Conservation (phyloP, 805 yeast species). For the Debaryomyces maramus region DNA sequence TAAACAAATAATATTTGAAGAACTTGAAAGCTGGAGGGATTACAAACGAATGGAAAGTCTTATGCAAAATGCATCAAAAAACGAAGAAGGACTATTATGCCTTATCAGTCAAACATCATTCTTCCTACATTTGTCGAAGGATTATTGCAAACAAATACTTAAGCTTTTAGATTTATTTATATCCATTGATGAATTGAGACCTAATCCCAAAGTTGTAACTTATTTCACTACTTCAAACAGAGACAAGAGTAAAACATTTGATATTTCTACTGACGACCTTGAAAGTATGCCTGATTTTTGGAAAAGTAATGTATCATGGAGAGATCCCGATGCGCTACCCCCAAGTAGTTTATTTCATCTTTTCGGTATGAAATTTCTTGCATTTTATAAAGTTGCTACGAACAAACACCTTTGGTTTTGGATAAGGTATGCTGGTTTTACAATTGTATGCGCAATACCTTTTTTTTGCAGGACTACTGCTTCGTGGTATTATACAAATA, state of each 20-base stretch:
- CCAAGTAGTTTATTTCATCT: constrained; percentile 23
- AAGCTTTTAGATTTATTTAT: constrained; percentile 20
- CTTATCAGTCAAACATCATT: constrained; percentile 26
- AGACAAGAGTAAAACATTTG: constrained; percentile 6
- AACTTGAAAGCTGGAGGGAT: constrained; percentile 11
- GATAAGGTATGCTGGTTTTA: constrained; percentile 24
- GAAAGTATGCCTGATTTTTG: constrained; percentile 5
- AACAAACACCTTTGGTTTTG: constrained; percentile 28
- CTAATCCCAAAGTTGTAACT: constrained; percentile 18
- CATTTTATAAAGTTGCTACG: constrained; percentile 17
- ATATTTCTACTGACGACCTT: constrained; percentile 2
- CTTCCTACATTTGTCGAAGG: constrained; percentile 19
- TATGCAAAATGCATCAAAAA: constrained; percentile 9
- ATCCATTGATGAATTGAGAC: constrained; percentile 20
- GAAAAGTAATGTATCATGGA: constrained; percentile 10
- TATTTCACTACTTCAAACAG: constrained; percentile 14
- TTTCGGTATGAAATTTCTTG: constrained; percentile 18
- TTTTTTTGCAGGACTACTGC: constrained; percentile 21
- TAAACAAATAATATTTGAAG: constrained; percentile 10
- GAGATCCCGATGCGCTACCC: constrained; percentile 31
- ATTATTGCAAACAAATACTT: constrained; percentile 14
- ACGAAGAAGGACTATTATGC: constrained; percentile 26
- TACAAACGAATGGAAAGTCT: constrained; percentile 4
- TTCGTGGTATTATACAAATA: constrained; percentile 1
- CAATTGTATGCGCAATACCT: constrained; percentile 22